phyloP scores from a whole-genome alignment of 306 rosid genomes.

The Trichosanthes truncata region DNA sequence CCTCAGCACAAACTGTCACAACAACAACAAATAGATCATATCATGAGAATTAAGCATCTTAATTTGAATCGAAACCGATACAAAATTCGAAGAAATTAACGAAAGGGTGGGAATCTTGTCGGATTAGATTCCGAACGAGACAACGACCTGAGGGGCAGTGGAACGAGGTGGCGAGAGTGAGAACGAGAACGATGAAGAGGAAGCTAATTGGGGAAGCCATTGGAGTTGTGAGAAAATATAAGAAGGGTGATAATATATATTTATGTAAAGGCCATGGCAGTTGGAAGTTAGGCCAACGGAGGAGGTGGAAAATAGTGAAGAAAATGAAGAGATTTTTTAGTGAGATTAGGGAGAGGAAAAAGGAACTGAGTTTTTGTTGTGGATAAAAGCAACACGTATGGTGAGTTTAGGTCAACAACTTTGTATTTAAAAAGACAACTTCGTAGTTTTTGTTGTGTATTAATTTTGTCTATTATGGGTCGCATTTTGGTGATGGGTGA shows the following conservation, averaged over 20 bases:
- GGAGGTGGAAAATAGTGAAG: slow-evolving; percentile 3
- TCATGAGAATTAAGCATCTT: background rate
- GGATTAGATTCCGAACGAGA: background rate
- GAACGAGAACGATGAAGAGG: background rate
- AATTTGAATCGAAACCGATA: background rate
- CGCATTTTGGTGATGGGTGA: too few species aligned
- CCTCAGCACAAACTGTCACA: slow-evolving; percentile 27
- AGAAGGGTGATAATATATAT: background rate
- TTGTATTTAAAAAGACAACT: background rate
- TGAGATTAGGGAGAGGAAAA: background rate
- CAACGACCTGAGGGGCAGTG: slow-evolving; percentile 29
- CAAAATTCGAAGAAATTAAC: background rate
- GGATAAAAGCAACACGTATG: background rate
- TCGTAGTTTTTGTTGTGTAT: too few species aligned
- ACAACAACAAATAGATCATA: background rate
- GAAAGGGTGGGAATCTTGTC: background rate
- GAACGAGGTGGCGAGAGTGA: slow-evolving; percentile 12
- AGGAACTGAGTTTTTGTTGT: background rate
- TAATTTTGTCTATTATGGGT: too few species aligned
- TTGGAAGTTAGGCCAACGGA: slow-evolving; percentile 26
- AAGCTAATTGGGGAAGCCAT: slow-evolving; percentile 21
- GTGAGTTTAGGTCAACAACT: slow-evolving; percentile 10
- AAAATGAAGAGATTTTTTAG: background rate
- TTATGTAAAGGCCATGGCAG: background rate
- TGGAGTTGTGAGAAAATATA: background rate